phyloP scores from a whole-genome alignment of 371 early-diverging fungal species.

The Apophysomyces elegans region DNA sequence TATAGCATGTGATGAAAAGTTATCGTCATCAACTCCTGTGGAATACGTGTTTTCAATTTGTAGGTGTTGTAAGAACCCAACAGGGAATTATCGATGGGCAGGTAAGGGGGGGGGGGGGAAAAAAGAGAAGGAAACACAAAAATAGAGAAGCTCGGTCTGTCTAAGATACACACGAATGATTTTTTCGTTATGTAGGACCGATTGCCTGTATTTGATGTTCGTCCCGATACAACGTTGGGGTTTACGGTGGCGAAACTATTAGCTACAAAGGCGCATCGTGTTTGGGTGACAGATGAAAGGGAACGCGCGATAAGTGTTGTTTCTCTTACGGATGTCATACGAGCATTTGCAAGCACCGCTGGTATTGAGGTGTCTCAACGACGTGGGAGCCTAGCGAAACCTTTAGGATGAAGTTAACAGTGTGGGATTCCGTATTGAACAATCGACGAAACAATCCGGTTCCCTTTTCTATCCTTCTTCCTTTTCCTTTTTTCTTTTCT shows the following conservation, averaged over 20 bases:
- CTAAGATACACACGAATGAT: too few relatives aligned
- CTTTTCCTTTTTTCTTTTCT: too few relatives aligned
- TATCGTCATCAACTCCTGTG: conserved; percentile 51
- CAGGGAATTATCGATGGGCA: conserved; percentile 59
- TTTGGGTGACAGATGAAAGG: conserved; percentile 76
- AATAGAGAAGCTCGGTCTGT: too few relatives aligned
- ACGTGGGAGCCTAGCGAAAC: neutral
- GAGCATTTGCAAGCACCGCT: conserved; percentile 41
- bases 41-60: conserved; percentile 59
- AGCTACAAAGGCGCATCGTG: conserved; percentile 82
- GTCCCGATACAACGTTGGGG: conserved; percentile 67
- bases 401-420: neutral
- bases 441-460: conserved; percentile 1
- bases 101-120: too few relatives aligned
- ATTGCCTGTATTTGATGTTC: conserved; percentile 80
- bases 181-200: conserved; percentile 52
- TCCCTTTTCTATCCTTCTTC: neutral
- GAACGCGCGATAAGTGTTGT: conserved; percentile 67
- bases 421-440: neutral
- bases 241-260: conserved; percentile 75
- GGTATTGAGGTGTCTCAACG: neutral
- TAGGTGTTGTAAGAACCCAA: conserved; percentile 47
- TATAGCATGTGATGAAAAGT: conserved; percentile 50
- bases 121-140: neutral
- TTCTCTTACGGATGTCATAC: conserved; percentile 75